Conservation (phyloP, 441 rosid species). For the Aleurites moluccanus region DNA sequence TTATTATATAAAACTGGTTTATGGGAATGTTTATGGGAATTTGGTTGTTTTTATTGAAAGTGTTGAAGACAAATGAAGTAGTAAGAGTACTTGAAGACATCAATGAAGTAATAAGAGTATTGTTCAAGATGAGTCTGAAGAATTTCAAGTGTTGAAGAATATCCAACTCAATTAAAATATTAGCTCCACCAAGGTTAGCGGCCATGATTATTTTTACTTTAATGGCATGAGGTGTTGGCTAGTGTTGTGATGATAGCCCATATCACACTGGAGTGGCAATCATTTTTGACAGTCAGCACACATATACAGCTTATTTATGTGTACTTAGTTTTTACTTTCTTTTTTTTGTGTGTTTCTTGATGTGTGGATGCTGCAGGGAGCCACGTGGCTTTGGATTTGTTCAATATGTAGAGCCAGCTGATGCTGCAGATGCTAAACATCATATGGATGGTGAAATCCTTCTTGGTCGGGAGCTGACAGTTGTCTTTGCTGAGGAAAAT, state of each 20-base stretch:
- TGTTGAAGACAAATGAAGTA: conserved; percentile 72
- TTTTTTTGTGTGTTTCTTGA: conserved; percentile 2
- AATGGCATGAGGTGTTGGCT: conserved; percentile 33
- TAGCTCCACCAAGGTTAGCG: conserved; percentile 74
- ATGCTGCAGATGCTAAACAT: conserved; percentile 40
- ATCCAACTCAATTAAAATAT: conserved; percentile 24
- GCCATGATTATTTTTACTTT: conserved; percentile 39
- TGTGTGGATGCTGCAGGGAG: conserved; percentile 50
- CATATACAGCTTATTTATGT: neutral
- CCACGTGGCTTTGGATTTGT: conserved; percentile 58
- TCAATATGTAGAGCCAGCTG: conserved; percentile 37
- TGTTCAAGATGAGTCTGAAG: conserved; percentile 46
- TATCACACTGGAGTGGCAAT: conserved; percentile 16
- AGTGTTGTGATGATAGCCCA: conserved; percentile 28
- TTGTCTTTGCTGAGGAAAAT: conserved; percentile 39
- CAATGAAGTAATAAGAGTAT: conserved; percentile 40
- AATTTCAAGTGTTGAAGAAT: conserved; percentile 63
- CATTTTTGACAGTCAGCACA: conserved; percentile 13
- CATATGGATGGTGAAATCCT: conserved; percentile 41
- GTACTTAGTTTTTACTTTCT: neutral
- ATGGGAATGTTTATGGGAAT: conserved; percentile 61
- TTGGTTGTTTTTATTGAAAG: conserved; percentile 81
- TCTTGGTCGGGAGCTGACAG: conserved; percentile 34
- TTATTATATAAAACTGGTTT: conserved; percentile 39
- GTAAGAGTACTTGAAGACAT: conserved; percentile 40